These are phyloP conservation scores for Lachancea sp. DNA, from an alignment of 805 yeast species.

Conservation along the genomic window DNA sequence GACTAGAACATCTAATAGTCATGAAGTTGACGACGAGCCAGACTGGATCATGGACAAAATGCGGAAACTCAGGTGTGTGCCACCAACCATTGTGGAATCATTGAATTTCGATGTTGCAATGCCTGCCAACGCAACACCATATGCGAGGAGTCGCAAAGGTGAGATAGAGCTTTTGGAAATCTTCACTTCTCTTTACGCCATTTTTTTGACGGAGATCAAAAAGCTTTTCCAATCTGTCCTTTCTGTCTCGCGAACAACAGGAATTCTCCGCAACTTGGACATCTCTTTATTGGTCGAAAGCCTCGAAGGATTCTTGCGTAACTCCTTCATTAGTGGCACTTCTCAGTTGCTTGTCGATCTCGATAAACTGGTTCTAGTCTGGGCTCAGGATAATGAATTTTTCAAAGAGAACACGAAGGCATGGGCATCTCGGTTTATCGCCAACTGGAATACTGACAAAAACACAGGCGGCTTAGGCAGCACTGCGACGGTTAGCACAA, in stretches of 20 bases:
- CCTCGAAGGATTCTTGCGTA: constrained; percentile 10
- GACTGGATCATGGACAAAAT: constrained; percentile 2
- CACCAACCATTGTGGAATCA: constrained; percentile 5
- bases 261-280: not conserved
- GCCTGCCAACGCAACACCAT: constrained; percentile 2
- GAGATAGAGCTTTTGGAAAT: constrained; percentile 7
- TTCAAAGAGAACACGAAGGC: not conserved
- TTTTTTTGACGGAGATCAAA: constrained; percentile 6
- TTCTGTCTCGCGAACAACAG: not conserved
- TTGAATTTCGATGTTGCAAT: constrained; percentile 3
- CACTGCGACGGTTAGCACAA: not conserved
- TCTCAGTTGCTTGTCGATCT: constrained; percentile 9
- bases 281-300: constrained; percentile 2
- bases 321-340: constrained; percentile 7
- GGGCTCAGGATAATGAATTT: not conserved
- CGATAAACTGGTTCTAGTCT: constrained; percentile 5
- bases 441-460: not conserved
- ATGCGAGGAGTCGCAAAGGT: constrained; percentile 1
- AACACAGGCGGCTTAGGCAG: not conserved
- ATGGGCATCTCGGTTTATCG: constrained; percentile 1
- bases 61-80: constrained; percentile 1
- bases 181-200: constrained; percentile 8
- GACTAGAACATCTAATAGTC: not conserved
- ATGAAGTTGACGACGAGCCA: not conserved
- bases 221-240: constrained; percentile 7